Conservation (phyloP, 768 basidiomycete species). For the Favolaschia claudopus region DNA sequence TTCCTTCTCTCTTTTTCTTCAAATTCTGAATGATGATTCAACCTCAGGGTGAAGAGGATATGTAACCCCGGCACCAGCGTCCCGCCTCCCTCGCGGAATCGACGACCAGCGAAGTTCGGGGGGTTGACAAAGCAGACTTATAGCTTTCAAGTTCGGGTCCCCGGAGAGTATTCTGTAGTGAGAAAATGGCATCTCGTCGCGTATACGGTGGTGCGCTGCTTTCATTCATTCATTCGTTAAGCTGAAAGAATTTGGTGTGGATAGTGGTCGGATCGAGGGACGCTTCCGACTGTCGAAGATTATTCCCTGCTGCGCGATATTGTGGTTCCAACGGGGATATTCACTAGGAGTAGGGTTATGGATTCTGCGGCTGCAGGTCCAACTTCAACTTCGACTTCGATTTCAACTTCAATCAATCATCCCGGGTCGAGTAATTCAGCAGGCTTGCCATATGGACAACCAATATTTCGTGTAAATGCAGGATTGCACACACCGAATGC, state of each 20-base stretch:
- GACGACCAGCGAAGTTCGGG: slow-evolving; percentile 60
- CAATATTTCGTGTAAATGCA: no score
- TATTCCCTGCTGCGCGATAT: slow-evolving; percentile 58
- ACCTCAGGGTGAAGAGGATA: slow-evolving; percentile 48
- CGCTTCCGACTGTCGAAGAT: slow-evolving; percentile 58
- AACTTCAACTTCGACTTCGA: not conserved
- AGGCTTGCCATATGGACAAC: no score
- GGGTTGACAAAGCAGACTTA: slow-evolving; percentile 70
- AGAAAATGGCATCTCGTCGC: slow-evolving; percentile 67
- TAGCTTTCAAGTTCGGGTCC: slow-evolving; percentile 59
- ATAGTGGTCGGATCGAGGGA: slow-evolving; percentile 56
- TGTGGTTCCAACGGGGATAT: slow-evolving; percentile 57
- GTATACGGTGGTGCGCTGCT: slow-evolving; percentile 53
- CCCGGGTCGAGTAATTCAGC: not conserved
- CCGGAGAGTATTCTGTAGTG: slow-evolving; percentile 44
- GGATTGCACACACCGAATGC: no score
- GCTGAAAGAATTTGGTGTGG: slow-evolving; percentile 2
- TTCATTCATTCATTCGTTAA: not conserved
- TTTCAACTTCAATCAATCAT: not conserved
- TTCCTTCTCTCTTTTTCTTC: no score
- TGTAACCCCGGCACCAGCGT: slow-evolving; percentile 49
- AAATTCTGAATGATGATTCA: not conserved
- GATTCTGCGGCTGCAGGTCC: not conserved
- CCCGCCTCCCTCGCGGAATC: slow-evolving; percentile 54
- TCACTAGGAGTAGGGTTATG: slow-evolving; percentile 54